Conservation (phyloP, 352 stramenopile genomes). For the Nothophytophthora sp. region DNA sequence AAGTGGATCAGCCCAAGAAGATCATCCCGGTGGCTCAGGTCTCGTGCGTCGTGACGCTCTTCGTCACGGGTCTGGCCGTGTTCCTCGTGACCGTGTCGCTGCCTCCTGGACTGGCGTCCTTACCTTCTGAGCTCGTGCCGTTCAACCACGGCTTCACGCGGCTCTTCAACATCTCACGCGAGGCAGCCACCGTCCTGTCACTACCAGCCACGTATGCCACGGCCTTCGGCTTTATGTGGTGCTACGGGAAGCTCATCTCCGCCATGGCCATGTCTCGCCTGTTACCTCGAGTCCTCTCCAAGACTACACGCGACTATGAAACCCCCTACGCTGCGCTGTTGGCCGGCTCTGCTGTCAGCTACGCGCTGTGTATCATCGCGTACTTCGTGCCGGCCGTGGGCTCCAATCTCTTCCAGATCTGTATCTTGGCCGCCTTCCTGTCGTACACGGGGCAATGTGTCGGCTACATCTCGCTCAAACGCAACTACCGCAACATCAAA, state of each 20-base stretch:
- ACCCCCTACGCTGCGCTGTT: too few species aligned
- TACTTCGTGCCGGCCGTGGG: too few species aligned
- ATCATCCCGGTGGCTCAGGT: constrained; percentile 27
- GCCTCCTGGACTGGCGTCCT: too few species aligned
- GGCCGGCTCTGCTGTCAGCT: background rate
- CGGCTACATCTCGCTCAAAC: constrained; percentile 47
- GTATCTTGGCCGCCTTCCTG: too few species aligned
- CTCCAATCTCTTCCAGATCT: too few species aligned
- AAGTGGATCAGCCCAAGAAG: constrained; percentile 29
- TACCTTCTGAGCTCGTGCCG: too few species aligned
- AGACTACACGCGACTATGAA: too few species aligned
- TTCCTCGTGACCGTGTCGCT: constrained; percentile 29
- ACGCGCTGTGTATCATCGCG: background rate
- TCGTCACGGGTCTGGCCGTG: constrained; percentile 21
- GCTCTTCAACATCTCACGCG: too few species aligned
- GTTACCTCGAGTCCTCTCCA: constrained; percentile 13
- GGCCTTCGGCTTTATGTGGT: constrained; percentile 44
- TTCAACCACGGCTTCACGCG: too few species aligned
- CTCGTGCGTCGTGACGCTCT: constrained; percentile 30
- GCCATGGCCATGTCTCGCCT: constrained; percentile 33
- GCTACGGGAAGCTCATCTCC: constrained; percentile 40
- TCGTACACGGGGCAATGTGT: constrained; percentile 45
- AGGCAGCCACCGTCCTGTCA: constrained; percentile 23
- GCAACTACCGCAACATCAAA: constrained; percentile 43
- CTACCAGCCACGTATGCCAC: constrained; percentile 44